Base-by-base conservation (phyloP, 768 basidiomycete species). In the Suillus clintonianus region DNA sequence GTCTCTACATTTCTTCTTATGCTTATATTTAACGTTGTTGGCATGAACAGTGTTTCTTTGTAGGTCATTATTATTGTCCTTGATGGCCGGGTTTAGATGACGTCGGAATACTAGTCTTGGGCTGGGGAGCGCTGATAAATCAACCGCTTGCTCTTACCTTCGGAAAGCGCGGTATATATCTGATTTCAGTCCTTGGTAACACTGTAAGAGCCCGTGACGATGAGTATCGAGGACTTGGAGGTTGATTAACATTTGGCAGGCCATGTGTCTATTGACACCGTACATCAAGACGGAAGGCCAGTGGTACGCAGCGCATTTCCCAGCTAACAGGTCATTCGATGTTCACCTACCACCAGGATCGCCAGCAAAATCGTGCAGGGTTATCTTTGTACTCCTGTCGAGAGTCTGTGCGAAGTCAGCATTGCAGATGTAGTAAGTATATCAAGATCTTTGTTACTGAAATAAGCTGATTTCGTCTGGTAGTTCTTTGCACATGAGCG, bases 401-500 rank as follows among this genome's bases (percentile, higher is more conserved):
- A 69, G 32, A 69, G 68, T 48, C 61, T 68, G 45, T 68, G 68
- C 42, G 68, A 69, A 61, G 68, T 69, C 43, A 69, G 68, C 62
- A 59, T 69, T 30, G 37, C 68, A 43, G 68, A 69, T 39, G 64
- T 68, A 6, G 68, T 68, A 15, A 58, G 60, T 56, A 19, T 17
- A 19, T 27, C 3, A 41, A 32, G n/a, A 41, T 53, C 17, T 9
- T 10, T 5, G 17, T 19, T 34, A 32, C 19, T 27, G 9, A 60
- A 56, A 59, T 27, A 32, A 50, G 19, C 62, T 62, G 22, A 64
- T 60, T 10, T 4, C 11, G 6, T 41, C 10, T 8, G 47, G 17
- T 30, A 69, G 68, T 69, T 69, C 39, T 68, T 69, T 47, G 68
- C 68, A n/a, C 68, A 69, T 39, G 68, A 69, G 10, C 59, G 68